These are phyloP conservation scores for Inga laurina DNA, from an alignment of 306 rosid species.

Conservation along the genomic window DNA sequence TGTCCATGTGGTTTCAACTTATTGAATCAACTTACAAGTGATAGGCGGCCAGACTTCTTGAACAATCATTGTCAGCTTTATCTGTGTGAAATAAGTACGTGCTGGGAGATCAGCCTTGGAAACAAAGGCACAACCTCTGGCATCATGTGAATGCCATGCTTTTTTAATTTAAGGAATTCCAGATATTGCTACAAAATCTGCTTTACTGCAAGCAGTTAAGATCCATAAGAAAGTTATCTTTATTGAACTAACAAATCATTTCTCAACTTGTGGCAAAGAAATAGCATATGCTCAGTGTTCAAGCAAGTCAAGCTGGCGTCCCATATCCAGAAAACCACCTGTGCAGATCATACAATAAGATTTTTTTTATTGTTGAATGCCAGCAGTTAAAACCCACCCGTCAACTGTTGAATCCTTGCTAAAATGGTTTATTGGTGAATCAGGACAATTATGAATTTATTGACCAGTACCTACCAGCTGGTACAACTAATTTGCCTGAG, in stretches of 20 bases:
- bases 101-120: slow-evolving; percentile 78
- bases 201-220: background rate
- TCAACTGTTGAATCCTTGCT: slow-evolving; percentile 46
- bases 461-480: slow-evolving; percentile 38
- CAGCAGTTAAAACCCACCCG: background rate
- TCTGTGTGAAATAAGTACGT: slow-evolving; percentile 54
- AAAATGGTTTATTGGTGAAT: slow-evolving; percentile 43
- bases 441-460: slow-evolving; percentile 46
- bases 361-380: slow-evolving; percentile 27
- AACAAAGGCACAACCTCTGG: slow-evolving; percentile 82
- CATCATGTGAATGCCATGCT: slow-evolving; percentile 42
- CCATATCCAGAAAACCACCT: slow-evolving; percentile 39
- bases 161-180: slow-evolving; percentile 52
- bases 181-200: slow-evolving; percentile 43
- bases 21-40: slow-evolving; percentile 67
- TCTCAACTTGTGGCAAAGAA: slow-evolving; percentile 47
- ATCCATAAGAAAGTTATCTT: slow-evolving; percentile 61
- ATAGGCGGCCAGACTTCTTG: slow-evolving; percentile 52
- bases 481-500: slow-evolving; percentile 59
- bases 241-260: slow-evolving; percentile 50
- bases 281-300: slow-evolving; percentile 39
- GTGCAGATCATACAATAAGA: slow-evolving; percentile 55
- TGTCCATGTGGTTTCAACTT: slow-evolving; percentile 70
- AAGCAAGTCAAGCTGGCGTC: slow-evolving; percentile 54
- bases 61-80: slow-evolving; percentile 52